Evolutionary conservation across 169 alveolate genomes (phyloP).

Genomic region (Plasmodium billcollinsi): DNA sequence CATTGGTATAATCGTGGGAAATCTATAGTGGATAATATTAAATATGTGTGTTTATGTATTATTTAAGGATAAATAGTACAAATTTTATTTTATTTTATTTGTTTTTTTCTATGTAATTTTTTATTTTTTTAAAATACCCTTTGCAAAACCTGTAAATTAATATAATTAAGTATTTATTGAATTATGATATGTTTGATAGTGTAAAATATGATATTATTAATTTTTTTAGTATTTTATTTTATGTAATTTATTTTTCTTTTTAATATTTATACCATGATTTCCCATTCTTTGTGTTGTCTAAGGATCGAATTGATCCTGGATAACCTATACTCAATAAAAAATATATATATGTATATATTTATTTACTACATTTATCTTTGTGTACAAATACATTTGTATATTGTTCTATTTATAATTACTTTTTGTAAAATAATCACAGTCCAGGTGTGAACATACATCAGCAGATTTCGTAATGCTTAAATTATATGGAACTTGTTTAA

Average conservation of each 20-base stretch:
- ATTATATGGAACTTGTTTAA: conserved; percentile 43
- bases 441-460: conserved; percentile 51
- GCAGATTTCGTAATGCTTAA: conserved; percentile 52
- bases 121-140: conserved; percentile 39
- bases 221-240: conserved; percentile 10
- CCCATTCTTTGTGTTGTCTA: conserved; percentile 51
- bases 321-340: conserved; percentile 24
- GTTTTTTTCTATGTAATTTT: not conserved
- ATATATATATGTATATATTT: conserved; percentile 2
- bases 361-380: not conserved
- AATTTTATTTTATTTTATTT: not conserved
- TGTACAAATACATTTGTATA: not conserved
- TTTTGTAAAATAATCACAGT: conserved; percentile 64
- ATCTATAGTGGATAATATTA: conserved; percentile 21
- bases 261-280: conserved; percentile 38
- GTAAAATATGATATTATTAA: not conserved
- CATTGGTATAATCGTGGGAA: conserved; percentile 77
- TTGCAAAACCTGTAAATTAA: conserved; percentile 66
- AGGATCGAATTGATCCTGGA: conserved; percentile 65
- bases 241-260: not conserved
- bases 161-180: too few relatives aligned
- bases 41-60: not conserved
- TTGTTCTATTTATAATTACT: conserved; percentile 20
- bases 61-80: not conserved
- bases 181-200: not conserved